Evolutionary conservation across 1,284 basidiomycete species (phyloP).

Genomic region (Ustilago bromivora): DNA sequence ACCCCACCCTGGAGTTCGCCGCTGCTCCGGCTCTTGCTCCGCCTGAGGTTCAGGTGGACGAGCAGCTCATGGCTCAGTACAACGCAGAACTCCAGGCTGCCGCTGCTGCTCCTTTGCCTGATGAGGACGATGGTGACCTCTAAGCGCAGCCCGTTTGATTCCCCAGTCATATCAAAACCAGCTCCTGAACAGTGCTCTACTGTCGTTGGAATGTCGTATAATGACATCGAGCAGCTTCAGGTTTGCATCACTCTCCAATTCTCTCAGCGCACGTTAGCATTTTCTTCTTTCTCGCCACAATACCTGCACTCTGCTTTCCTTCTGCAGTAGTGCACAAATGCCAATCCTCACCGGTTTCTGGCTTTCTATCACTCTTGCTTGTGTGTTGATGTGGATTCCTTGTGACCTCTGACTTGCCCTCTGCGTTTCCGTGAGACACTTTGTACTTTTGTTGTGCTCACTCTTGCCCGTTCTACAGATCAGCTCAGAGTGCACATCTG

Average conservation of each 20-base stretch:
- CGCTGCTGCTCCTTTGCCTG: constrained; percentile 73
- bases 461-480: too few species aligned
- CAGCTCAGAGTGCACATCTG: too few species aligned
- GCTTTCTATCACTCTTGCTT: not conserved
- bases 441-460: too few species aligned
- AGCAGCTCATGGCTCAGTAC: constrained; percentile 84
- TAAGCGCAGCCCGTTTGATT: constrained; percentile 27
- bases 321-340: constrained; percentile 20
- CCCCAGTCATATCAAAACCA: not conserved
- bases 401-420: too few species aligned
- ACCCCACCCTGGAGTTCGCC: constrained; percentile 90
- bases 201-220: not conserved
- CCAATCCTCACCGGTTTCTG: constrained; percentile 18
- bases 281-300: constrained; percentile 17
- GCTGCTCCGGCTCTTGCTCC: constrained; percentile 96
- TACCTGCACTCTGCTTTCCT: constrained; percentile 29
- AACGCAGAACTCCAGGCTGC: constrained; percentile 79
- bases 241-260: not conserved
- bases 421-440: too few species aligned
- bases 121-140: constrained; percentile 72
- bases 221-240: not conserved
- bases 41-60: constrained; percentile 90
- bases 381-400: too few species aligned
- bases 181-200: not conserved
- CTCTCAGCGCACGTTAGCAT: constrained; percentile 6